These are phyloP conservation scores for Pseudocercospora ulei DNA, from an alignment of 2,329 filamentous ascomycete species.

Conservation along the genomic window DNA sequence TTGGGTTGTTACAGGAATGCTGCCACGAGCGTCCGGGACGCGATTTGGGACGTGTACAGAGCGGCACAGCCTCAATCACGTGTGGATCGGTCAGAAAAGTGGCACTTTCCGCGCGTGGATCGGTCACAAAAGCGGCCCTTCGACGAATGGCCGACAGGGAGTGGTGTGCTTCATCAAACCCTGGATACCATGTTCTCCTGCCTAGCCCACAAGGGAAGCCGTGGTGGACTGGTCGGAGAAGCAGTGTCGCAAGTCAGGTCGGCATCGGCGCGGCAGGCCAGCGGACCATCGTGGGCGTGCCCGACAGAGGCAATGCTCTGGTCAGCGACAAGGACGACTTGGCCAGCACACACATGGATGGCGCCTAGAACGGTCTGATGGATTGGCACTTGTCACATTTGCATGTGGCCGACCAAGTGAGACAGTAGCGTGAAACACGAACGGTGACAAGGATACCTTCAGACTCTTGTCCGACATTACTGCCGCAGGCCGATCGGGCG, in stretches of 20 bases:
- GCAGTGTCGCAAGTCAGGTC: background rate
- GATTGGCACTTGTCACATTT: slow-evolving; percentile 5
- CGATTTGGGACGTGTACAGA: too few relatives aligned
- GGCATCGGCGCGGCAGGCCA: background rate
- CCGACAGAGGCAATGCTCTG: slow-evolving; percentile 1
- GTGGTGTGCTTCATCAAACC: too few relatives aligned
- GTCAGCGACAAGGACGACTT: background rate
- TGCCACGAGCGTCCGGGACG: too few relatives aligned
- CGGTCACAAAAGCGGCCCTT: too few relatives aligned
- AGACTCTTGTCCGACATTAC: slow-evolving; percentile 6
- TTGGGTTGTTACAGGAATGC: too few relatives aligned
- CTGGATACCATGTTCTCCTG: too few relatives aligned
- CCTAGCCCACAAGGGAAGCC: too few relatives aligned
- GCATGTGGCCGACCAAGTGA: slow-evolving; percentile 4
- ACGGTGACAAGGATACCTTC: slow-evolving; percentile 5
- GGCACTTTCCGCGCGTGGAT: too few relatives aligned
- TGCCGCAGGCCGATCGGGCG: slow-evolving; percentile 10
- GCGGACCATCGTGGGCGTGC: background rate
- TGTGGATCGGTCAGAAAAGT: too few relatives aligned
- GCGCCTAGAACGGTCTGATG: slow-evolving; percentile 3
- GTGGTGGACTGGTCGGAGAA: slow-evolving; percentile 3
- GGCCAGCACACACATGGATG: slow-evolving; percentile 9
- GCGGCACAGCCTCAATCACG: too few relatives aligned
- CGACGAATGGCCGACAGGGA: too few relatives aligned
- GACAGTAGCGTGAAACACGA: slow-evolving; percentile 4